A percentile compares a stretch with the other conserved stretches of the same genome.
Evolutionary conservation across 2,329 filamentous ascomycete genomes (phyloP).

Genomic region (Neospermospora avenae): DNA sequence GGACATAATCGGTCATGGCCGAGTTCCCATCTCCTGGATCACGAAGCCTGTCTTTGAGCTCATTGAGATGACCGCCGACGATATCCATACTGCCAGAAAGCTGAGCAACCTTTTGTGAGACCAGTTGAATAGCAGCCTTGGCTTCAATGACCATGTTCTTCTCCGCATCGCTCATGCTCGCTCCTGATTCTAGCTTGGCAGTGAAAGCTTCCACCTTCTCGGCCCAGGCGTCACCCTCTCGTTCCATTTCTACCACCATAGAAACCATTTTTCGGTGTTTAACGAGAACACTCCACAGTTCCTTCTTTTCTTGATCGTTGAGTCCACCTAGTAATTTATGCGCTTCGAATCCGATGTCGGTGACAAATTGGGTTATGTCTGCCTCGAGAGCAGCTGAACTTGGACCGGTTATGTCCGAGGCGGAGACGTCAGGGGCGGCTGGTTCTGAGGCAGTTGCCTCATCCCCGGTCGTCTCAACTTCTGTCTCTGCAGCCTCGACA

Average conservation of each 20-base stretch:
- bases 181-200: neutral
- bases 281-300: neutral
- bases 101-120: constrained; percentile 7
- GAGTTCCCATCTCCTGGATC: neutral
- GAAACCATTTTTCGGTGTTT: neutral
- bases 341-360: too few relatives aligned
- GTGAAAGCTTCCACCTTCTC: neutral
- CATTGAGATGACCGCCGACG: constrained; percentile 11
- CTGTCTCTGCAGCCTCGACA: constrained; percentile 27
- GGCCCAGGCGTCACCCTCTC: neutral
- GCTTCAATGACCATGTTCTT: constrained; percentile 24
- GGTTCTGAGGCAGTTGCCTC: neutral
- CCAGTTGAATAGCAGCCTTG: constrained; percentile 6
- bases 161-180: constrained; percentile 8
- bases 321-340: neutral
- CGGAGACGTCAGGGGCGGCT: too few relatives aligned
- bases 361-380: too few relatives aligned
- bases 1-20: constrained; percentile 48
- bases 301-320: neutral
- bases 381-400: too few relatives aligned
- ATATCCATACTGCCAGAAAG: constrained; percentile 15
- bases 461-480: neutral
- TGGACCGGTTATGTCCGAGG: too few relatives aligned
- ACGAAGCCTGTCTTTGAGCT: neutral
- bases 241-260: neutral